Evolutionary conservation across 2,329 filamentous ascomycete genomes (phyloP), one percentile per base, ranked within the genome.

Genomic region (Penicillium expansum): DNA sequence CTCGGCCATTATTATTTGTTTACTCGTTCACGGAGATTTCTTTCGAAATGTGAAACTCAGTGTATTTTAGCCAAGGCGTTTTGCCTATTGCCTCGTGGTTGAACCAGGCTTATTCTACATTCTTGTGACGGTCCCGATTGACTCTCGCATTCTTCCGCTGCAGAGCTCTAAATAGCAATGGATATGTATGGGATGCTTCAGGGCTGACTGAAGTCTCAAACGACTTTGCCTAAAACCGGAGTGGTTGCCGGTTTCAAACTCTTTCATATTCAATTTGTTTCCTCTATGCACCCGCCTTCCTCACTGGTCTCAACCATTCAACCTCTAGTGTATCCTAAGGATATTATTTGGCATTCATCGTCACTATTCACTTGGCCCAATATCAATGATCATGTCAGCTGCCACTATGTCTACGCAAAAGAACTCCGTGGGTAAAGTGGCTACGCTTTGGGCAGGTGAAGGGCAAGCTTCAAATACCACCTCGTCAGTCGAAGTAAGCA

Each of bases 401-500:
- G 56, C 62, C 61, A 66, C 62, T 43, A 55, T 53, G 51, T 62
- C 59, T 49, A 50, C 57, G 22, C 57, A 56, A 59, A 60, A 68
- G 20, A 55, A 66, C 53, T 64, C 69, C 27, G 59, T 68, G 56
- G 65, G 64, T n/a, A 70, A 68, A 22, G 67, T 71, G 48, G 70
- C 71, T 62, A 71, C 70, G 50, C 62, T 74, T 49, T 75, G 74
- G 59, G 69, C 69, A 42, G 70, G 71, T 24, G 63, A 71, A 13
- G 71, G 67, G 5, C 68, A 62, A 33, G 68, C 68, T 47, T 68
- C 64, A 4, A 73, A 72, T 56, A 63, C 65, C 32, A 69, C 69
- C 14, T 60, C 66, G 16, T 67, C 73, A 44, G 65, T 72, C 44
- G 73, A 70, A 67, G 76, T 77, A 68, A 56, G 73, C 67, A 56